These are phyloP conservation scores for Amanita exitialis DNA, from an alignment of 768 basidiomycete genomes.

Conservation along the genomic window DNA sequence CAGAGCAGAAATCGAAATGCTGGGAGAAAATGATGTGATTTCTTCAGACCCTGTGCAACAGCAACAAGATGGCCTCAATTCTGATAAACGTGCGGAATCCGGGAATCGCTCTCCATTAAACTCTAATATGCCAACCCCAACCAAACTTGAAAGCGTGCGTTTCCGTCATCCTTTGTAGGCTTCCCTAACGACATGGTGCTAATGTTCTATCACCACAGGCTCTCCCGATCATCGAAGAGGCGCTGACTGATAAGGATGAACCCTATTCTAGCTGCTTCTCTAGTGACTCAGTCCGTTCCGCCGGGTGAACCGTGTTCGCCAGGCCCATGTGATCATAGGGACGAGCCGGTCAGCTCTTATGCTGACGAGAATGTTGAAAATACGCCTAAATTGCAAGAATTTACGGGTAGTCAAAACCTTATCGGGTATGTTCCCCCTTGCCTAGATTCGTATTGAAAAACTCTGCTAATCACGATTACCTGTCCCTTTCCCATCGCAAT, in stretches of 20 bases:
- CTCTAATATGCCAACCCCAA: constrained; percentile 5
- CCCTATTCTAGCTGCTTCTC: background rate
- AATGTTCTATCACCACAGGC: constrained; percentile 3
- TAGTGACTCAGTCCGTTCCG: constrained; percentile 3
- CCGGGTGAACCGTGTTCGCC: background rate
- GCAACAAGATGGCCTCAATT: constrained; percentile 1
- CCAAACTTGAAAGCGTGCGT: constrained; percentile 2
- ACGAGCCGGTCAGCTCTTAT: constrained; percentile 13
- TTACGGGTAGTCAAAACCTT: constrained; percentile 38
- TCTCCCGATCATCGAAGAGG: background rate
- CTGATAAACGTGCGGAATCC: constrained; percentile 3
- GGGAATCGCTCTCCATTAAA: constrained; percentile 3
- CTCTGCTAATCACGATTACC: background rate
- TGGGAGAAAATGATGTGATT: constrained; percentile 12
- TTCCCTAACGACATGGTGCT: constrained; percentile 5
- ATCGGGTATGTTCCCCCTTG: constrained; percentile 29
- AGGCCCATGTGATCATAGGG: background rate
- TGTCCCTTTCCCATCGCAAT: background rate
- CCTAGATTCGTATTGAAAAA: background rate
- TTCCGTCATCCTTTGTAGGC: constrained; percentile 3
- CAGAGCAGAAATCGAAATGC: constrained; percentile 18
- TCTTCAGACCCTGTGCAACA: constrained; percentile 6
- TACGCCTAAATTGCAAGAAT: constrained; percentile 32
- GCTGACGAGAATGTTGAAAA: constrained; percentile 18
- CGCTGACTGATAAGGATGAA: background rate